These are phyloP conservation scores for Aspergillus latus DNA, from an alignment of 2,329 filamentous ascomycete genomes.

Conservation along the genomic window DNA sequence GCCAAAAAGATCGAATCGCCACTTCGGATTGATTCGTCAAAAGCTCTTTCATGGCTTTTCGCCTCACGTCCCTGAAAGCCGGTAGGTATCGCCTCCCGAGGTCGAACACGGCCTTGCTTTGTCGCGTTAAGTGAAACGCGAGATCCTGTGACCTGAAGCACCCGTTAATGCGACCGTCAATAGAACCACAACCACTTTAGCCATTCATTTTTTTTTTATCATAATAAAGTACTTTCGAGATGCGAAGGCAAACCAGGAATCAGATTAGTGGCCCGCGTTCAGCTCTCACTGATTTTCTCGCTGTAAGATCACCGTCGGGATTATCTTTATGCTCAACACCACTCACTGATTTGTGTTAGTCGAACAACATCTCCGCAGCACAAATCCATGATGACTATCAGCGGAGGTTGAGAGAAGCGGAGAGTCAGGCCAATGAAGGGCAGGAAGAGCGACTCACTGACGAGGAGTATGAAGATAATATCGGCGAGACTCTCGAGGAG, in stretches of 20 bases:
- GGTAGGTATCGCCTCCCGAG: no score
- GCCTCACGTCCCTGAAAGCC: conserved; percentile 9
- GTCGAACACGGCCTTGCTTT: neutral
- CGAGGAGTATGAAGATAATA: conserved; percentile 34
- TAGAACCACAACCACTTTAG: no score
- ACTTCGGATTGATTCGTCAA: conserved; percentile 12
- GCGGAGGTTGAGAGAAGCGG: conserved; percentile 52
- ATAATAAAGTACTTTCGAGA: neutral
- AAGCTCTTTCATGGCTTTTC: neutral
- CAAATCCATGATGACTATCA: conserved; percentile 63
- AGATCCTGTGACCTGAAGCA: conserved; percentile 24
- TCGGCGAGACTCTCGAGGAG: conserved; percentile 45
- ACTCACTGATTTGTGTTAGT: conserved; percentile 35
- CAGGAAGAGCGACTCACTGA: conserved; percentile 33
- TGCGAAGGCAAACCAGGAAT: conserved; percentile 33
- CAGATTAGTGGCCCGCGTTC: conserved; percentile 56
- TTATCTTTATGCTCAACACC: neutral
- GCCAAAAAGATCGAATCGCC: conserved; percentile 8
- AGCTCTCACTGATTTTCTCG: conserved; percentile 67
- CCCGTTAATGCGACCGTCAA: no score
- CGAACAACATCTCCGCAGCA: conserved; percentile 65
- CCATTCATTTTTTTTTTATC: no score
- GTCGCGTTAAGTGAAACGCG: conserved; percentile 45
- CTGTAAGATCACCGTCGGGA: conserved; percentile 56
- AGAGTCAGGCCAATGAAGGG: conserved; percentile 37